A percentile compares a stretch with the other conserved stretches of the same genome.
Evolutionary conservation across 1,284 basidiomycete species (phyloP).

Genomic region (Pseudozyma hubeiensis): DNA sequence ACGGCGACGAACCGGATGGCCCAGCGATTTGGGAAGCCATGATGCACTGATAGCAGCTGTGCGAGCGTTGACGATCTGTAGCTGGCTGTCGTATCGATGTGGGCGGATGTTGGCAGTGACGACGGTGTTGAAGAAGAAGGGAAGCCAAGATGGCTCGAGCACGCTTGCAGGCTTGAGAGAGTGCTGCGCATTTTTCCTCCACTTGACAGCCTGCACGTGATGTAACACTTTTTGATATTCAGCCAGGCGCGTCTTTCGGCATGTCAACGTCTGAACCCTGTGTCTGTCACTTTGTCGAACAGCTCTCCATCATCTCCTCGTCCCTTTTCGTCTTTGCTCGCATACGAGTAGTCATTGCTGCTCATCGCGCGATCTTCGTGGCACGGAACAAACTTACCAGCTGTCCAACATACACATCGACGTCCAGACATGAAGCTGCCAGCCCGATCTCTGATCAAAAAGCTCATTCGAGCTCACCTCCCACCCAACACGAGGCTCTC

Average conservation of each 20-base stretch:
- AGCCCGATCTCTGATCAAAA: constrained; percentile 42
- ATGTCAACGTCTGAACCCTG: not conserved
- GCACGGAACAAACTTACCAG: too few relatives aligned
- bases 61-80: too few relatives aligned
- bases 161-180: constrained; percentile 3
- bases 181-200: constrained; percentile 31
- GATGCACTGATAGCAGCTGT: not conserved
- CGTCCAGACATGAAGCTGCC: constrained; percentile 37
- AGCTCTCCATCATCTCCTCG: constrained; percentile 4
- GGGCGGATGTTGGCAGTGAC: not conserved
- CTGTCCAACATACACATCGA: too few relatives aligned
- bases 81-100: not conserved
- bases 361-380: not conserved
- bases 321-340: not conserved
- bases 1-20: constrained; percentile 15
- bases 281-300: not conserved
- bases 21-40: constrained; percentile 26
- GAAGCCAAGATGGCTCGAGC: constrained; percentile 24
- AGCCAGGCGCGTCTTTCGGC: constrained; percentile 14
- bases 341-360: not conserved
- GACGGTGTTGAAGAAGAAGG: constrained; percentile 3
- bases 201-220: constrained; percentile 34
- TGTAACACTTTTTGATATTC: not conserved
- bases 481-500: constrained; percentile 42
- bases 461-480: constrained; percentile 42